Evolutionary conservation across 2,329 filamentous ascomycete genomes (phyloP), one percentile per base, ranked within the genome.

Genomic region (Hypoxylon sp.): DNA sequence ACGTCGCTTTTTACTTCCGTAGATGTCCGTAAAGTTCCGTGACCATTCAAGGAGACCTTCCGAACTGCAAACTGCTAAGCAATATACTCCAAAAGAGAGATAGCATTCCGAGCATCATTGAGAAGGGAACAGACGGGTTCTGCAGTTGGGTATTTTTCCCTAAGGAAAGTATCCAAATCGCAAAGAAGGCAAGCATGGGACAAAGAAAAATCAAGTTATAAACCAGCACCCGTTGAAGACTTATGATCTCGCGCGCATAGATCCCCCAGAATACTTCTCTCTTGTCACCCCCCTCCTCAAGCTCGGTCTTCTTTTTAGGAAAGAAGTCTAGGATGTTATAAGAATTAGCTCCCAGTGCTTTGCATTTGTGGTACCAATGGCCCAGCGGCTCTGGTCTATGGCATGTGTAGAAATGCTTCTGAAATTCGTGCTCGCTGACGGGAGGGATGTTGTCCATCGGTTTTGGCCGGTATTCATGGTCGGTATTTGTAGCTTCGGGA

Each of bases 1-100:
- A 26, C 26, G 26, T 26, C 26, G 26, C 26, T 26, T 26, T n/a
- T n/a, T n/a, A n/a, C n/a, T n/a, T n/a, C n/a, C n/a, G n/a, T n/a
- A n/a, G n/a, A n/a, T n/a, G n/a, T n/a, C n/a, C n/a, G n/a, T n/a
- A n/a, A n/a, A n/a, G n/a, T n/a, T n/a, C n/a, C n/a, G n/a, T n/a
- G n/a, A n/a, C n/a, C n/a, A n/a, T 44, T 42, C 39, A 44, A 19
- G 9, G 17, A 44, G 39, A 4, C 5, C 39, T 22, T 4, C 39
- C 39, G 17, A 44, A 44, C n/a, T 64, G 53, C 26, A 64, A 52
- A 29, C 61, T 64, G 14, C 53, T 58, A n/a, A 64, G 14, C 17
- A 58, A 64, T 11, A 58, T n/a, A 46, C 53, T 29, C 61, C 61
- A 64, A 39, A 58, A 58, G 14, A 58, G 19, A n/a, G 61, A 58